Percentiles rank a stretch among this genome's conserved stretches.
Conservation (phyloP, 2,329 filamentous ascomycete species). For the Metarhizium album region DNA sequence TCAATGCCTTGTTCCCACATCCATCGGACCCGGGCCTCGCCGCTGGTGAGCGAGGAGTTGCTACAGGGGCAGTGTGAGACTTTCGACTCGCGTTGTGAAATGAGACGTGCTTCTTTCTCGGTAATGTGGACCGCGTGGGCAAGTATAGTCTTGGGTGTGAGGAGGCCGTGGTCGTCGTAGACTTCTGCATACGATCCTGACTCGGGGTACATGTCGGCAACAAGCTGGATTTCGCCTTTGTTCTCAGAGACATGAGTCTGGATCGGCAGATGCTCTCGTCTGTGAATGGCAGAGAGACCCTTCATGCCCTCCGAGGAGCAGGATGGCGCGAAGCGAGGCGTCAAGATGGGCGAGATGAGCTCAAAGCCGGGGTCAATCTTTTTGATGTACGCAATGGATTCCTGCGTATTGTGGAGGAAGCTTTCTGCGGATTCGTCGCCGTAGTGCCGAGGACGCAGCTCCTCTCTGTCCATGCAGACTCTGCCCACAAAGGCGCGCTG, state of each 20-base stretch:
- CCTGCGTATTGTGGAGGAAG: constrained; percentile 44
- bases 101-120: constrained; percentile 52
- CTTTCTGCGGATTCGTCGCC: constrained; percentile 56
- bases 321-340: constrained; percentile 56
- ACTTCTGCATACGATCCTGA: constrained; percentile 58
- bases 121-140: constrained; percentile 76
- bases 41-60: constrained; percentile 74
- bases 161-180: constrained; percentile 62
- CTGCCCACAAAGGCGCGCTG: constrained; percentile 87
- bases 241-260: constrained; percentile 94
- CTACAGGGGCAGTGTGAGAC: constrained; percentile 80
- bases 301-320: constrained; percentile 51
- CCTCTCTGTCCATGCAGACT: constrained; percentile 79
- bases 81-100: constrained; percentile 51
- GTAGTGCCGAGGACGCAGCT: constrained; percentile 65
- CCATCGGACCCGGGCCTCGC: constrained; percentile 63
- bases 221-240: constrained; percentile 58
- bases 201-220: constrained; percentile 57
- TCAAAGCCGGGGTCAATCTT: constrained; percentile 51
- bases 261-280: constrained; percentile 52
- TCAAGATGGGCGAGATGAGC: constrained; percentile 71
- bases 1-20: constrained; percentile 64
- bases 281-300: constrained; percentile 53
- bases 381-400: constrained; percentile 55
- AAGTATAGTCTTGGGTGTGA: constrained; percentile 65